Evolutionary conservation across 1,139 yeast species (phyloP).

Genomic region (Geotrichum histeridarum): DNA sequence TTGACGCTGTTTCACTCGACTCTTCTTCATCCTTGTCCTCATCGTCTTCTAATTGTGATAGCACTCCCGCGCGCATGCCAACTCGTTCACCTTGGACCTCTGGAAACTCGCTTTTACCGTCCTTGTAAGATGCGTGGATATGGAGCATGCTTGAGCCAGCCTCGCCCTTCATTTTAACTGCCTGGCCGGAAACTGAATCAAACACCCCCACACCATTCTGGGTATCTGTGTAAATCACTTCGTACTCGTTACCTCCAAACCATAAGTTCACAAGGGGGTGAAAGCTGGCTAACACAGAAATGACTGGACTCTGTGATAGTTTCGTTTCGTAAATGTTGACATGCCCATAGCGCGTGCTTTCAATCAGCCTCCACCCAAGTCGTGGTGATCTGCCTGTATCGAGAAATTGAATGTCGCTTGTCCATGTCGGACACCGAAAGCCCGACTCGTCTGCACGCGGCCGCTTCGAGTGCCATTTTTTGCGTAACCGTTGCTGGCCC

Average conservation of each 20-base stretch:
- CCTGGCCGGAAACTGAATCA: conserved; percentile 23
- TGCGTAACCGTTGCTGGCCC: conserved; percentile 14
- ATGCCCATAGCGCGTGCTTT: conserved; percentile 35
- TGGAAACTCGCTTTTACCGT: conserved; percentile 1
- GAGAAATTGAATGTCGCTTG: conserved; percentile 34
- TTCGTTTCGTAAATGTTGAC: conserved; percentile 35
- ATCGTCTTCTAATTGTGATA: neutral
- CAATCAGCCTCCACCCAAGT: conserved; percentile 32
- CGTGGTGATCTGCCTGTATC: conserved; percentile 28
- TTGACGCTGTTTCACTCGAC: neutral
- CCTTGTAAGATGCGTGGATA: conserved; percentile 1
- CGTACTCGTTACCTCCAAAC: conserved; percentile 21
- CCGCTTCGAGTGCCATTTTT: conserved; percentile 32
- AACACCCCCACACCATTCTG: conserved; percentile 29
- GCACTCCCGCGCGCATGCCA: neutral
- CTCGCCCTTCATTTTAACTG: conserved; percentile 25
- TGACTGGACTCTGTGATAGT: conserved; percentile 30
- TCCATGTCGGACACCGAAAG: conserved; percentile 32
- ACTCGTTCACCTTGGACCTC: conserved; percentile 14
- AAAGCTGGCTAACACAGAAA: conserved; percentile 29
- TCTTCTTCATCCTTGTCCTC: conserved; percentile 10
- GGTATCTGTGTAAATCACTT: conserved; percentile 29
- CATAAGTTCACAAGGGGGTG: conserved; percentile 32
- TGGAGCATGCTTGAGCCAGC: conserved; percentile 24
- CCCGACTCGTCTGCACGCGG: conserved; percentile 28